A percentile compares a stretch with the other conserved stretches of the same genome.
Conservation (phyloP, 805 yeast species). For the Saccharomyces eubayanus region DNA sequence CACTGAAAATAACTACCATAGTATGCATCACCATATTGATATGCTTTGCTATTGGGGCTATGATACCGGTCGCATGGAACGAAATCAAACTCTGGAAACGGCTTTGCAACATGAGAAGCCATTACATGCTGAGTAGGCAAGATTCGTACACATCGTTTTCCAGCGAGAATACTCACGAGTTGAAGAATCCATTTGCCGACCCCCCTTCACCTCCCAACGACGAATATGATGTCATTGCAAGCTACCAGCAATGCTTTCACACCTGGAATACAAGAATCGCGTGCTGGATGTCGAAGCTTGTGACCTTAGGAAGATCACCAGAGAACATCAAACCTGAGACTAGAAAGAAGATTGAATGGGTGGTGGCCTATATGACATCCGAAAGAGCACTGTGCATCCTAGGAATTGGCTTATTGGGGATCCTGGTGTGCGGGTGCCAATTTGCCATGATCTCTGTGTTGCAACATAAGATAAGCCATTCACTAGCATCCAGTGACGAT, state of each 20-base stretch:
- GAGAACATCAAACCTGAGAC: background rate
- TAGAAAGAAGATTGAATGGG: constrained; percentile 30
- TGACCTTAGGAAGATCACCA: background rate
- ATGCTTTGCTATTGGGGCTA: constrained; percentile 35
- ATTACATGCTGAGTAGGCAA: constrained; percentile 8
- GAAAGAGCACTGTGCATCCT: constrained; percentile 43
- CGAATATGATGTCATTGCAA: constrained; percentile 13
- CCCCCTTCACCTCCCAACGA: background rate
- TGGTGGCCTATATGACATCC: constrained; percentile 40
- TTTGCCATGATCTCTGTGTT: constrained; percentile 34
- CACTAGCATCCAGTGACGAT: background rate
- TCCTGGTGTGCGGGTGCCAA: constrained; percentile 48
- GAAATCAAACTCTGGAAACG: constrained; percentile 45
- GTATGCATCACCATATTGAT: constrained; percentile 35
- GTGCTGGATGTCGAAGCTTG: constrained; percentile 2
- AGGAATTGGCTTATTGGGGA: constrained; percentile 49
- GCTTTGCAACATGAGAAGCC: constrained; percentile 30
- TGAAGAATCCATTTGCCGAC: constrained; percentile 1
- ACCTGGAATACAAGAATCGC: constrained; percentile 14
- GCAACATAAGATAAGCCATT: constrained; percentile 3
- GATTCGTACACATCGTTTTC: background rate
- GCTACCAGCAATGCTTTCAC: constrained; percentile 16
- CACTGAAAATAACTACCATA: constrained; percentile 32
- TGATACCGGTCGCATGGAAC: constrained; percentile 37
- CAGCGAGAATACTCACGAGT: background rate